phyloP scores from a whole-genome alignment of 495 filamentous ascomycete species.

The Penicillium riverlandense region DNA sequence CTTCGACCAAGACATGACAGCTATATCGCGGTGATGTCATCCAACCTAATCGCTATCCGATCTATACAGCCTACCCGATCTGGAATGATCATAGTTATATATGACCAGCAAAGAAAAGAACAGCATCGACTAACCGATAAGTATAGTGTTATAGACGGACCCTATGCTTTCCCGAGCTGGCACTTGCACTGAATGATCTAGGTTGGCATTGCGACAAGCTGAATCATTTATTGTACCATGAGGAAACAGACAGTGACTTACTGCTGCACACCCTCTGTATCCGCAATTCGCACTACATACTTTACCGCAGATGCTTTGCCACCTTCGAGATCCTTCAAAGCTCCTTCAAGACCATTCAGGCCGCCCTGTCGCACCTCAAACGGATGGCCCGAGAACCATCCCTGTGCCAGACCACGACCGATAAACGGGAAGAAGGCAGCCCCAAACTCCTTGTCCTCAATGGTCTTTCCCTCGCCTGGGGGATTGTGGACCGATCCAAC shows the following conservation, averaged over 20 bases:
- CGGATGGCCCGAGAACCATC: slow-evolving; percentile 57
- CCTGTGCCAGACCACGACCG: slow-evolving; percentile 43
- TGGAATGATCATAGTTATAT: neutral
- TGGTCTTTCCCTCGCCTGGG: slow-evolving; percentile 4
- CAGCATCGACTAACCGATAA: no score
- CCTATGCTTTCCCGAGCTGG: no score
- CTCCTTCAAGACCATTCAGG: slow-evolving; percentile 49
- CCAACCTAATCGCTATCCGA: no score
- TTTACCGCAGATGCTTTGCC: slow-evolving; percentile 63
- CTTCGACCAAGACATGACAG: no score
- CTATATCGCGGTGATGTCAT: slow-evolving; percentile 2
- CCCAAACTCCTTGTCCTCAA: slow-evolving; percentile 47
- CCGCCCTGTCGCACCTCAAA: slow-evolving; percentile 54
- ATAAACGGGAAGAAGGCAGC: slow-evolving; percentile 49
- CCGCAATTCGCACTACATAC: slow-evolving; percentile 61
- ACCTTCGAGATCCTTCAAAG: slow-evolving; percentile 48
- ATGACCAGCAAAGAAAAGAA: no score
- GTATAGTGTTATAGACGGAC: no score
- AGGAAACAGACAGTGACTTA: no score
- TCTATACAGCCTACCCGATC: neutral
- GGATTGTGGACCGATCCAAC: slow-evolving; percentile 10
- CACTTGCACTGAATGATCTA: no score
- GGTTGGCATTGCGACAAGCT: neutral
- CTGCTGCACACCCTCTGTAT: slow-evolving; percentile 36
- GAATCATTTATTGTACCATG: neutral